Percentiles rank a stretch among this genome's conserved stretches.
These are phyloP conservation scores for Salix dunnii DNA, from an alignment of 345 rosid species.

Conservation along the genomic window DNA sequence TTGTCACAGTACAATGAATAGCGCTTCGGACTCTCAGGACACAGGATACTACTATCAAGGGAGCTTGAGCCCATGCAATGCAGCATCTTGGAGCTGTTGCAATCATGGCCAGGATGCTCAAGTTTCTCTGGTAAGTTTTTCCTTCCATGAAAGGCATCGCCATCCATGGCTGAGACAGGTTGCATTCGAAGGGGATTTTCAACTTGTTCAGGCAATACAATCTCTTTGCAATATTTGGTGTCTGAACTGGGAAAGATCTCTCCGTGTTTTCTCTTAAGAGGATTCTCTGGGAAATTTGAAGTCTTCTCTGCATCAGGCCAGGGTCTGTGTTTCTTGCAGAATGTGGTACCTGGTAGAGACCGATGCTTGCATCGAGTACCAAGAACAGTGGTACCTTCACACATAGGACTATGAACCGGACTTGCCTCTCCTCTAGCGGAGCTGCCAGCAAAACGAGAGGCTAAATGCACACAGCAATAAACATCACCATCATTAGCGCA, in stretches of 20 bases:
- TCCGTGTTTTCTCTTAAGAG: conserved; percentile 52
- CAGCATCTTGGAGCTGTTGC: conserved; percentile 23
- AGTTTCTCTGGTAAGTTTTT: conserved; percentile 42
- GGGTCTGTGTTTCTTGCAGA: conserved; percentile 91
- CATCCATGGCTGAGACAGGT: conserved; percentile 38
- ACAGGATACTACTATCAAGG: conserved; percentile 41
- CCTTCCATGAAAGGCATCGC: conserved; percentile 32
- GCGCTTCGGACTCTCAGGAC: conserved; percentile 66
- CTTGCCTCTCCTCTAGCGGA: conserved; percentile 51
- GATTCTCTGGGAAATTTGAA: conserved; percentile 28
- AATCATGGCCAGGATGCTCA: conserved; percentile 43
- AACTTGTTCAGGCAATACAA: conserved; percentile 43
- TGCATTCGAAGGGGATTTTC: conserved; percentile 44
- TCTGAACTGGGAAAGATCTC: conserved; percentile 43
- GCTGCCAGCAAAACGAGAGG: conserved; percentile 79
- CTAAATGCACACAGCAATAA: conserved; percentile 96
- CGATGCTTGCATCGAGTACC: conserved; percentile 96
- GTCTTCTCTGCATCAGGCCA: conserved; percentile 33
- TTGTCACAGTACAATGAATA: conserved; percentile 77
- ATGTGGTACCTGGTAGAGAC: conserved; percentile 69
- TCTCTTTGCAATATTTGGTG: conserved; percentile 40
- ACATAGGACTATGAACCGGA: conserved; percentile 61
- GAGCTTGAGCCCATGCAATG: conserved; percentile 65
- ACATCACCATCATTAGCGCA: conserved; percentile 98
- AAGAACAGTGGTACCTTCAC: conserved; percentile 92